Evolutionary conservation across 1,284 basidiomycete species (phyloP), one percentile per base, ranked within the genome.

Genomic region (Ceratobasidium sp.): DNA sequence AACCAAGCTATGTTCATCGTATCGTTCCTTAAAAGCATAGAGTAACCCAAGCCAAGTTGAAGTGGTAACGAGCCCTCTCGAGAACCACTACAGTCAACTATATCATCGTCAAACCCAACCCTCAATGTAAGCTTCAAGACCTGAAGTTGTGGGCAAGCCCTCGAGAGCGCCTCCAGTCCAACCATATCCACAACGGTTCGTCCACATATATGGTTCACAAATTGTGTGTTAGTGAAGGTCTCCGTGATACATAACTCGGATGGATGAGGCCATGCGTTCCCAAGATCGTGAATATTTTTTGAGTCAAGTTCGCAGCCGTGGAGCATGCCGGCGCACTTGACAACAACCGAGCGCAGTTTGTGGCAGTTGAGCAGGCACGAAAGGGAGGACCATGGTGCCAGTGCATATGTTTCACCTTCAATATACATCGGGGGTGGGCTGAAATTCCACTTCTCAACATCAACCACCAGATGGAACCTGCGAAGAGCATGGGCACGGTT

Each of bases 391-490:
- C 66, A 69, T n/a, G 66, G 48, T 28, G 66, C 46, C n/a, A 69
- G 28, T n/a, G 66, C 46, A 56, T 69, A 69, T 69, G 44, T 26
- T 6, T 38, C 33, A 33, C 23, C 40, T 42, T 69, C 66, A n/a
- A 69, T 33, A 40, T 69, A 46, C 66, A 46, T 54, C 17, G 7
- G 17, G 13, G 66, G 66, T 28, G 44, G n/a, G 23, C 50, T 69
- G 38, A 54, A 69, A 28, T 69, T 50, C 66, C 66, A 69, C 46
- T 13, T 69, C n/a, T 69, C 66, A 15, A 50, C 66, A n/a, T 69
- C 66, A 12, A 28, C 40, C 17, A 69, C 50, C 28, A 69, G 66
- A 33, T 33, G 40, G n/a, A 69, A 69, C 23, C 28, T 23, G 15
- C 46, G 66, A 7, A 69, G 48, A 38, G 28, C 15, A 26, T 20